Percentiles rank a stretch among this genome's conserved stretches.
These are phyloP conservation scores for Halenospora varia DNA, from an alignment of 495 filamentous ascomycete species.

Conservation along the genomic window DNA sequence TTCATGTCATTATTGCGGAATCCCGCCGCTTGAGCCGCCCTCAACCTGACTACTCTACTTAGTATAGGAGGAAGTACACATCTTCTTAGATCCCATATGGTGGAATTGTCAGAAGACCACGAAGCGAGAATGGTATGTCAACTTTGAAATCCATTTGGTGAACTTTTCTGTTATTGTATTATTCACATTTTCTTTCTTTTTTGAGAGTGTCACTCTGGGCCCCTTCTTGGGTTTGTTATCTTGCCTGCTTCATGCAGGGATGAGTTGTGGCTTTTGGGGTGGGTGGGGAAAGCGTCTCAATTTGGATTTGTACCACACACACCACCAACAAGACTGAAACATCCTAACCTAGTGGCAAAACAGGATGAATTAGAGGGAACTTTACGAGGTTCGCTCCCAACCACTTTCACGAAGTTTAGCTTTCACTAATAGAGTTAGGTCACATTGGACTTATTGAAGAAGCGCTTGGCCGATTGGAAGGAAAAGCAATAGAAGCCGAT, in stretches of 20 bases:
- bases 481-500: slow-evolving; percentile 11
- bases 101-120: slow-evolving; percentile 40
- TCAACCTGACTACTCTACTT: slow-evolving; percentile 33
- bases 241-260: neutral
- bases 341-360: neutral
- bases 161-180: neutral
- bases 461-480: slow-evolving; percentile 31
- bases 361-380: slow-evolving; percentile 42
- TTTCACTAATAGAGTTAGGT: too few species aligned
- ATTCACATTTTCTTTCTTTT: neutral
- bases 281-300: neutral
- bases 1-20: slow-evolving; percentile 18
- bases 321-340: neutral
- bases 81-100: slow-evolving; percentile 32
- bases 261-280: neutral
- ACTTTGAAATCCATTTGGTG: neutral
- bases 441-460: slow-evolving; percentile 45
- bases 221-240: neutral
- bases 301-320: neutral
- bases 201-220: neutral
- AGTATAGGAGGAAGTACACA: slow-evolving; percentile 26
- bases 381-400: too few species aligned
- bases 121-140: slow-evolving; percentile 36
- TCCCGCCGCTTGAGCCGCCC: slow-evolving; percentile 23
- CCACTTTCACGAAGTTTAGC: too few species aligned